Base-by-base conservation (phyloP, 768 basidiomycete species). In the Leccinum subgranulosum region DNA sequence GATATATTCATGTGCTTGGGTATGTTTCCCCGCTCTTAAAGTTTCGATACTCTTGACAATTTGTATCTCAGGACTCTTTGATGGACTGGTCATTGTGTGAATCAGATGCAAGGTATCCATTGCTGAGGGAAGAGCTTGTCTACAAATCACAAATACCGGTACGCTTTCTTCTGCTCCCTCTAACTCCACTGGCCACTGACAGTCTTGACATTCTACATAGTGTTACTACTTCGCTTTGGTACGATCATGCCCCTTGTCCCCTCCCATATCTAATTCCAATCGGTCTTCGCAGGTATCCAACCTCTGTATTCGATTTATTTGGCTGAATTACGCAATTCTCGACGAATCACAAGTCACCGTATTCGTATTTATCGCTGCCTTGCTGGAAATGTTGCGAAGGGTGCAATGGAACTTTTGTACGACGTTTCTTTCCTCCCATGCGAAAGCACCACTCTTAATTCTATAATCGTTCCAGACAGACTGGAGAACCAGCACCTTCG, bases 401-500 rank as follows among this genome's bases (percentile, higher is more conserved):
- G 84, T 84, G 75, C 90, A 91, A 62, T 98, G 95, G 95, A 96
- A 96, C 70, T 90, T 94, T 65, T 88, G 90, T 92, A 56, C 66
- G 90, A n/a, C 11, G 2, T 0, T 19, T 5, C 27, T 23, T 9
- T 73, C 28, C 41, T n/a, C 34, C 49, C 31, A 17, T 48, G 27
- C 12, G 5, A 25, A 28, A 49, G 14, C 9, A 10, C 12, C 10
- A 39, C 17, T 57, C n/a, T 10, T 28, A 27, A 17, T 2, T 17
- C 6, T 19, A 1, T 3, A 11, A 45, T 21, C 21, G n/a, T 34
- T 31, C 6, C 61, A 90, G 87, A 83, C 69, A 88, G 90, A 62
- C 74, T 92, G 45, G 90, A 94, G 70, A 94, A 91, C 73, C 94
- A 96, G 75, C 94, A 96, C 60, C 76, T 94, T n/a, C 92, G 93